Conservation (phyloP, 495 filamentous ascomycete genomes). For the Aspergillus asperescens region DNA sequence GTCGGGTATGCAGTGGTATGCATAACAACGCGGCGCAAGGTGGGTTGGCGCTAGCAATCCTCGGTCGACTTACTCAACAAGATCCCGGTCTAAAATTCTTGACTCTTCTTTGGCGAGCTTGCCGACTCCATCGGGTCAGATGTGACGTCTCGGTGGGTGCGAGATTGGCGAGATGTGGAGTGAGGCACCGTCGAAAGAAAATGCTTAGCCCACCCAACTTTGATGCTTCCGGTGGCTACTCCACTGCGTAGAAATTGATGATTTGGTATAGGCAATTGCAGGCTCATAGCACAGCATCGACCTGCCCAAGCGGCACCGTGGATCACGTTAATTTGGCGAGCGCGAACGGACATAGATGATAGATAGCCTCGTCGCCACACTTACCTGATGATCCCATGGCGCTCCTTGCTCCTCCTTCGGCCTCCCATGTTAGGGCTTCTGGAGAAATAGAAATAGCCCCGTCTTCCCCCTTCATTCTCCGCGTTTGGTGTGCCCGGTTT, state of each 20-base stretch:
- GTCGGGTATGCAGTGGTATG: too few relatives aligned
- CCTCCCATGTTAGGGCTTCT: not conserved
- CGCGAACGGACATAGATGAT: too few relatives aligned
- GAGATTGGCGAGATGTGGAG: not conserved
- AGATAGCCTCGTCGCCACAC: not conserved
- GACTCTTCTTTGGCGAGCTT: not conserved
- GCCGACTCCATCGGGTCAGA: not conserved
- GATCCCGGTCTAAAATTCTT: slow-evolving; percentile 1
- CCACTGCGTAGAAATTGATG: not conserved
- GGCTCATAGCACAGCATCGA: not conserved
- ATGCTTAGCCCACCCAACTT: not conserved
- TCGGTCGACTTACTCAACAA: not conserved
- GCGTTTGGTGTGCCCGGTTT: slow-evolving; percentile 1
- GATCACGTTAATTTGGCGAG: not conserved
- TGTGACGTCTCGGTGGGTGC: slow-evolving; percentile 2
- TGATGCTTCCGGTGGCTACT: slow-evolving; percentile 2
- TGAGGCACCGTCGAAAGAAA: not conserved
- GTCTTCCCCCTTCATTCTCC: slow-evolving; percentile 5
- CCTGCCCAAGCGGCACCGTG: not conserved
- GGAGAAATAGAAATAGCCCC: slow-evolving; percentile 13
- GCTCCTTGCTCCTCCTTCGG: not conserved
- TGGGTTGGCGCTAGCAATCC: not conserved
- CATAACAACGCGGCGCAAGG: too few relatives aligned
- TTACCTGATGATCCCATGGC: not conserved
- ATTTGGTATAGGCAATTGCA: not conserved